Conservation (phyloP, 805 yeast species). For the Lachancea meyersii region DNA sequence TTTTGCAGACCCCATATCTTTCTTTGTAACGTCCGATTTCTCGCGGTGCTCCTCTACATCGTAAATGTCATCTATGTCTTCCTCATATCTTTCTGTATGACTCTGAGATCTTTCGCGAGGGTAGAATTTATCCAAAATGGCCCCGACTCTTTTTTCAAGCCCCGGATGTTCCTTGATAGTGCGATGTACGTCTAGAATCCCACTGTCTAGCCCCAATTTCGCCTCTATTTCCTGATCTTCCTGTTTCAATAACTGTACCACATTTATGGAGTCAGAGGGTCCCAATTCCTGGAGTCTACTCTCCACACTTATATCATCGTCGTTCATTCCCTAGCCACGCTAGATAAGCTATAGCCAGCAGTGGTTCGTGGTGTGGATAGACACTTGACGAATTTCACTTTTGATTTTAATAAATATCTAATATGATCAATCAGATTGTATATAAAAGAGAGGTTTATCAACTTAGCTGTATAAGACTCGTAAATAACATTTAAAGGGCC, state of each 20-base stretch:
- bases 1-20: neutral
- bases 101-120: neutral
- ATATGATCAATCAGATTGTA: no score
- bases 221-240: constrained; percentile 5
- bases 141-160: constrained; percentile 14
- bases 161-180: constrained; percentile 15
- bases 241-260: constrained; percentile 2
- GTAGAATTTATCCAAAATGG: constrained; percentile 15
- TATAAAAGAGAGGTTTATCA: no score
- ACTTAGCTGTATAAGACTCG: no score
- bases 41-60: constrained; percentile 20
- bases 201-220: constrained; percentile 7
- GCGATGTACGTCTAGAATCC: constrained; percentile 14
- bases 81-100: constrained; percentile 11
- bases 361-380: no score
- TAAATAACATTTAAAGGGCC: no score
- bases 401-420: no score
- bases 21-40: constrained; percentile 12
- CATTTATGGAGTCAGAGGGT: neutral
- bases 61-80: constrained; percentile 22
- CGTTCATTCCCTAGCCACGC: neutral
- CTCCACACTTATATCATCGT: neutral
- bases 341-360: no score
- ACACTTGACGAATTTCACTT: no score
- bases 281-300: neutral